Conservation (phyloP, 257 asterid genomes). For the Solanum tarijense region DNA sequence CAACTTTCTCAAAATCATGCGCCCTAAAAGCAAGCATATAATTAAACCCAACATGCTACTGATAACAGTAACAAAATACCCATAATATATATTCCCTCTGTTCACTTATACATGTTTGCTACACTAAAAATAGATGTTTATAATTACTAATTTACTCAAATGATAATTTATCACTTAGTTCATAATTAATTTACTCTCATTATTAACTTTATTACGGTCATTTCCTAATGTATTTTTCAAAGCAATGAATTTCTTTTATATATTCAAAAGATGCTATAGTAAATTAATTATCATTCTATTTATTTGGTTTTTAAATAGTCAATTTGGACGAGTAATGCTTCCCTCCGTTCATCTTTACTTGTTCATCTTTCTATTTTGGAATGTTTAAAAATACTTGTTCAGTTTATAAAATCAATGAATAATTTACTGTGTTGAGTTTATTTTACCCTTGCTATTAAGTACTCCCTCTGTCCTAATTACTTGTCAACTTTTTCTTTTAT, state of each 20-base stretch:
- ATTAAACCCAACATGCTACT: background rate
- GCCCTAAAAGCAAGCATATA: background rate
- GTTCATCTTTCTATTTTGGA: fast-evolving
- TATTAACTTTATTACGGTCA: background rate
- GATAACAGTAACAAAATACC: background rate
- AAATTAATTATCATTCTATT: background rate
- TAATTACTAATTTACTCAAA: background rate
- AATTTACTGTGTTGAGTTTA: too few relatives aligned
- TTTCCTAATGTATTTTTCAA: background rate
- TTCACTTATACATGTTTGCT: background rate
- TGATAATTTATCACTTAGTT: background rate
- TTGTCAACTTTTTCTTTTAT: too few relatives aligned
- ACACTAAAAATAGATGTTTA: background rate
- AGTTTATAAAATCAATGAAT: too few relatives aligned
- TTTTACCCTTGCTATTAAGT: too few relatives aligned
- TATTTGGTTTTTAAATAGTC: background rate
- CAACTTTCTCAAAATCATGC: background rate
- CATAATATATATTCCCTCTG: background rate
- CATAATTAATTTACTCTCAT: background rate
- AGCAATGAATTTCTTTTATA: background rate
- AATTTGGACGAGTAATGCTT: background rate
- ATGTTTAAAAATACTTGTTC: too few relatives aligned
- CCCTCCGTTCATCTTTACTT: too few relatives aligned
- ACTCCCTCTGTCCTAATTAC: too few relatives aligned
- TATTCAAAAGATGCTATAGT: background rate